These are phyloP conservation scores for Rubroboletus pulcherrimus DNA, from an alignment of 768 basidiomycete species.

Conservation along the genomic window DNA sequence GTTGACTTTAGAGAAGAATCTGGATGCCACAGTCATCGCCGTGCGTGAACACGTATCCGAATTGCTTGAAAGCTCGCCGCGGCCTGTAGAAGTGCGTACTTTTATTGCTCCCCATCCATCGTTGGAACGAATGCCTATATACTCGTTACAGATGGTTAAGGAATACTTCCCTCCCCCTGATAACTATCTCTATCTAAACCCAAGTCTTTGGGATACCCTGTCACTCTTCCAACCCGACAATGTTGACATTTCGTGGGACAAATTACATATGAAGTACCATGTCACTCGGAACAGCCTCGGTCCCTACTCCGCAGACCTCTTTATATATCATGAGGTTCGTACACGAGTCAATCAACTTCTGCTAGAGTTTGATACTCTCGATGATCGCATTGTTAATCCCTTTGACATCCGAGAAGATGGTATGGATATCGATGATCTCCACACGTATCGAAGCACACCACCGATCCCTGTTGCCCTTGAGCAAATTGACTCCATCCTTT, in stretches of 20 bases:
- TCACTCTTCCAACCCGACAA: conserved; percentile 35
- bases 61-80: conserved; percentile 56
- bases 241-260: conserved; percentile 52
- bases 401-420: conserved; percentile 16
- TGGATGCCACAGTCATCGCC: conserved; percentile 72
- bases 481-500: conserved; percentile 48
- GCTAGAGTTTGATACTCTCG: conserved; percentile 23
- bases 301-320: conserved; percentile 71
- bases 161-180: conserved; percentile 52
- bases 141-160: conserved; percentile 46
- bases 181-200: conserved; percentile 53
- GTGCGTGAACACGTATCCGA: conserved; percentile 70
- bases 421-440: conserved; percentile 30
- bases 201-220: conserved; percentile 53
- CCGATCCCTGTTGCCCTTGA: conserved; percentile 40
- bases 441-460: conserved; percentile 13
- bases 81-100: conserved; percentile 57
- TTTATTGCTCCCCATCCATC: background rate
- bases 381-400: conserved; percentile 15
- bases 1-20: conserved; percentile 57
- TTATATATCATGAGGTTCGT: conserved; percentile 58
- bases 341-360: conserved; percentile 44
- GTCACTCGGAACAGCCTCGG: conserved; percentile 63
- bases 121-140: conserved; percentile 1
- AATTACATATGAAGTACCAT: conserved; percentile 59